Conservation (phyloP, 192 early-diverging fungal genomes). For the Chytriomyces sp. region DNA sequence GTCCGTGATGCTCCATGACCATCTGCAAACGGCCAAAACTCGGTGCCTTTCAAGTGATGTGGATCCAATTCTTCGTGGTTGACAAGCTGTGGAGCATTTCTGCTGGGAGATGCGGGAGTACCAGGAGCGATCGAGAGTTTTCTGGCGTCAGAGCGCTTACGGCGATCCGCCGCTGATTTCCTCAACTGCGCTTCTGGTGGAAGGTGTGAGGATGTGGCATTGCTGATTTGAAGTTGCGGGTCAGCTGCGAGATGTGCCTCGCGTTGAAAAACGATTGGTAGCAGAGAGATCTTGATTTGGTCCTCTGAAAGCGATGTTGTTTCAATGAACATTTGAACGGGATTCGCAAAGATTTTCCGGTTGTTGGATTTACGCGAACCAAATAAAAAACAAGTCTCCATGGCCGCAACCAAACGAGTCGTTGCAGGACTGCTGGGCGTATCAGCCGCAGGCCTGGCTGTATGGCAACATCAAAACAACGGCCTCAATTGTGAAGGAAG, state of each 20-base stretch:
- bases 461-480: too few relatives aligned
- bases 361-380: background rate
- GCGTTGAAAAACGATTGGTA: constrained; percentile 25
- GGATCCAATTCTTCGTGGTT: constrained; percentile 12
- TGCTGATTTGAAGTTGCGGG: background rate
- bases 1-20: background rate
- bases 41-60: constrained; percentile 11
- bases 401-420: background rate
- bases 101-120: background rate
- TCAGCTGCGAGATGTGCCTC: constrained; percentile 17
- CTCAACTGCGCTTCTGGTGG: too few relatives aligned
- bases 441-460: too few relatives aligned
- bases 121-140: background rate
- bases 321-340: constrained; percentile 12
- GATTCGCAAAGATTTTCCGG: background rate
- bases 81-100: background rate
- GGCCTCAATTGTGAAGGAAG: too few relatives aligned
- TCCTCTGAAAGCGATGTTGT: constrained; percentile 11
- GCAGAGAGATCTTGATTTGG: constrained; percentile 20
- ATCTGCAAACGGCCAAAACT: constrained; percentile 25
- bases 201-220: background rate
- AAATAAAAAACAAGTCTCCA: background rate
- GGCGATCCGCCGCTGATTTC: background rate
- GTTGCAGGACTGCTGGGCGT: background rate
- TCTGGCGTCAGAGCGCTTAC: background rate